Evolutionary conservation across 2,329 filamentous ascomycete genomes (phyloP).

Genomic region (Colletotrichum euphorbiae): DNA sequence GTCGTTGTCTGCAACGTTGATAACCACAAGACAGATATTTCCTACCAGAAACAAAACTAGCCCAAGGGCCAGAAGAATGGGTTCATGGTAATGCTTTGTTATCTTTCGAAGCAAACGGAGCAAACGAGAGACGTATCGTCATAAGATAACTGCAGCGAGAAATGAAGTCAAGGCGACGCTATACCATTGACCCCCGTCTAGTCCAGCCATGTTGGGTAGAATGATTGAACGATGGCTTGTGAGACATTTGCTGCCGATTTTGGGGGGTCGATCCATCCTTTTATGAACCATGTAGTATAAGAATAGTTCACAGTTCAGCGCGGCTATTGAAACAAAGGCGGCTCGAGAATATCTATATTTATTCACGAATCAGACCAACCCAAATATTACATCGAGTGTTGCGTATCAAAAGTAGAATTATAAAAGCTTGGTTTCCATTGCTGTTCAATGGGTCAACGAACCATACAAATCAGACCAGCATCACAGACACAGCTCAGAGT

Average conservation of each 20-base stretch:
- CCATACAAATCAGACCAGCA: not conserved
- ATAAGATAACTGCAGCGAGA: not conserved
- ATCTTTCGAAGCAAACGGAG: not conserved
- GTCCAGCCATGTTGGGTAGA: not conserved
- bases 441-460: not conserved
- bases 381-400: no score
- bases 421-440: not conserved
- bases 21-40: not conserved
- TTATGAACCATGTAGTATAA: not conserved
- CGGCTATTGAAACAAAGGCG: not conserved
- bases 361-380: not conserved
- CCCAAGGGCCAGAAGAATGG: not conserved
- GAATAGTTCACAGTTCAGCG: not conserved
- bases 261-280: not conserved
- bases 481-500: not conserved
- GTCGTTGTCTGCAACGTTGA: not conserved
- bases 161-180: not conserved
- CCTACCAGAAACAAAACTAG: not conserved
- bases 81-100: not conserved
- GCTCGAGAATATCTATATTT: not conserved
- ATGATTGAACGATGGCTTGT: not conserved
- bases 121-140: not conserved
- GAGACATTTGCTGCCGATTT: not conserved
- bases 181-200: not conserved
- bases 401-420: not conserved